Evolutionary conservation across 169 alveolate species (phyloP), one percentile per base, ranked within the genome.

Genomic region (Eimeria sp.): DNA sequence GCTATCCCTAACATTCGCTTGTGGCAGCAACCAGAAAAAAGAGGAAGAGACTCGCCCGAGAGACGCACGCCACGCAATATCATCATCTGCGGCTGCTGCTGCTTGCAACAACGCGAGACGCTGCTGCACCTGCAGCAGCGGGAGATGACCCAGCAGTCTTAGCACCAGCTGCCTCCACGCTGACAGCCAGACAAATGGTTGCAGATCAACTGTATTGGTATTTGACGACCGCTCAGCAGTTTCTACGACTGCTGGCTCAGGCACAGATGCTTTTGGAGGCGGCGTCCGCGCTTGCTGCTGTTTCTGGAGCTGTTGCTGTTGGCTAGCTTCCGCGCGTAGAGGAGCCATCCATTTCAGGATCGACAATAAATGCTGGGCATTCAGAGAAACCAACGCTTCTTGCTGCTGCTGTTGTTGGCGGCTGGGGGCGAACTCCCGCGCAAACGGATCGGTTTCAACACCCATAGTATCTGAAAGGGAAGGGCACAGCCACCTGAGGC

Each of bases 51-150:
- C 87, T 34, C 45, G 43, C 87, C 10, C 58, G 16, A 76, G 87
- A 76, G 61, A 47, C 16, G 43, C 5, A 14, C 30, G 87, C 87
- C 43, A 49, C 11, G 61, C 34, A 7, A 34, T 0, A 47, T 47
- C 87, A 47, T 47, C 87, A 27, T 22, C 47, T 70, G 87, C 87
- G 11, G 87, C 87, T 76, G 87, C 87, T 76, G 87, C 57, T 22
- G 87, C 13, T n/a, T 76, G 87, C 87, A 76, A 34, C 61, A 76
- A 61, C n/a, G 87, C 87, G 22, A 76, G 87, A n/a, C 87, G 87
- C 13, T 76, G 87, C 87, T 76, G 58, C 63, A 43, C 18, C 87
- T 76, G 87, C 87, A 76, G 61, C 27, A 43, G 57, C 30, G 87
- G 87, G 18, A 76, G 61, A 76, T 20, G 43, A 2, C 45, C 43